Conservation (phyloP, 768 basidiomycete species). For the Rhizopogon rudus region DNA sequence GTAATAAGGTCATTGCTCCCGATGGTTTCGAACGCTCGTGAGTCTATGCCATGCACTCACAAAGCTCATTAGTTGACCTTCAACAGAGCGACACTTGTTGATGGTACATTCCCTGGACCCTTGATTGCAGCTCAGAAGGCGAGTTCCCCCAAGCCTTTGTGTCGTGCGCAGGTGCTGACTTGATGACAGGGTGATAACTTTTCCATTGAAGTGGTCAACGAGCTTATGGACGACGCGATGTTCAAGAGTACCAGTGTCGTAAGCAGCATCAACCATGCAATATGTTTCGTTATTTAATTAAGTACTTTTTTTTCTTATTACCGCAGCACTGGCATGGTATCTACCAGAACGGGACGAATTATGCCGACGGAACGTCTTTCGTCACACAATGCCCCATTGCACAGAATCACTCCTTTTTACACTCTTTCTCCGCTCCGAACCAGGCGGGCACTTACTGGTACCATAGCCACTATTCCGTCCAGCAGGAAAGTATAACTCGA, state of each 20-base stretch:
- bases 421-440: conserved; percentile 14
- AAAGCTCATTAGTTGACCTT: background rate
- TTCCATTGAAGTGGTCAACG: conserved; percentile 40
- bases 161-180: background rate
- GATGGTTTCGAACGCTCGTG: conserved; percentile 45
- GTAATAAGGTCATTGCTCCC: conserved; percentile 36
- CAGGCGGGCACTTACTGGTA: conserved; percentile 29
- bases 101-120: conserved; percentile 36
- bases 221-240: conserved; percentile 42
- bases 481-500: conserved; percentile 6
- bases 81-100: conserved; percentile 20
- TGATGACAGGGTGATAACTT: conserved; percentile 31
- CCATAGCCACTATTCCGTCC: conserved; percentile 31
- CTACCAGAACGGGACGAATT: conserved; percentile 36
- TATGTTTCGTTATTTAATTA: background rate
- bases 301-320: background rate
- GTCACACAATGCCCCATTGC: conserved; percentile 29
- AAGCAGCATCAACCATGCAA: conserved; percentile 8
- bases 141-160: background rate
- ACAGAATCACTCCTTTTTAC: conserved; percentile 12
- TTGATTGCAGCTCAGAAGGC: conserved; percentile 30
- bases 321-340: conserved; percentile 53
- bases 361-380: conserved; percentile 38
- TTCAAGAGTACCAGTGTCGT: conserved; percentile 46
- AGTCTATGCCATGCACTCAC: conserved; percentile 7